phyloP scores from a whole-genome alignment of 2,329 filamentous ascomycete species.

The Fusarium subtropicale region DNA sequence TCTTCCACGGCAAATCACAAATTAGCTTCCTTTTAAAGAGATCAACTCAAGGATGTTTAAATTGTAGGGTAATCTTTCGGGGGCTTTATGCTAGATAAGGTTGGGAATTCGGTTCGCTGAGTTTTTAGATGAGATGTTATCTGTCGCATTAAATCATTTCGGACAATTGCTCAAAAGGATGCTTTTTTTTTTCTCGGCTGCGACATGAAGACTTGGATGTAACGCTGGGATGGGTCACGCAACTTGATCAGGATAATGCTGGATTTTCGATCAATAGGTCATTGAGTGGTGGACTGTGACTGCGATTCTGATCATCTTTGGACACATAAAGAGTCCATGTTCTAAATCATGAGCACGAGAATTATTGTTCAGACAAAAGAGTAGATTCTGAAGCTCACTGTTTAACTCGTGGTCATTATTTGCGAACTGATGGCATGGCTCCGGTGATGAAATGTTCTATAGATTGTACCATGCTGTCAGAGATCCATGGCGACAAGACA shows the following conservation, averaged over 20 bases:
- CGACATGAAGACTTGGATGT: background rate
- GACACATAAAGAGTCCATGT: background rate
- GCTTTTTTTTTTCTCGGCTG: background rate
- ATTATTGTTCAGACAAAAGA: fast-evolving
- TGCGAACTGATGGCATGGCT: background rate
- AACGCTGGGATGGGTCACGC: conserved; percentile 20
- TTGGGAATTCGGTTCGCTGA: background rate
- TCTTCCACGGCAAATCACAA: background rate
- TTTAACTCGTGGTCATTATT: background rate
- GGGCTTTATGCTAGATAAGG: background rate
- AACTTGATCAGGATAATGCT: background rate
- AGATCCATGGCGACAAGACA: background rate
- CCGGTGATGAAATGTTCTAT: background rate
- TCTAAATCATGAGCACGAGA: background rate
- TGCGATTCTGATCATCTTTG: background rate
- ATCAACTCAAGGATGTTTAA: conserved; percentile 1
- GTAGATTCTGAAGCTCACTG: fast-evolving
- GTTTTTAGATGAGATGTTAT: background rate
- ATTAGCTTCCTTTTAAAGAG: background rate
- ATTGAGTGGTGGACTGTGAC: conserved; percentile 3
- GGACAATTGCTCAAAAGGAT: background rate
- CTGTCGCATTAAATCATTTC: background rate
- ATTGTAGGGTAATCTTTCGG: background rate
- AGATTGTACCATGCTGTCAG: background rate
- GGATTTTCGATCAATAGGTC: background rate